Evolutionary conservation across 2,329 filamentous ascomycete species (phyloP).

Genomic region (Colletotrichum aenigma): DNA sequence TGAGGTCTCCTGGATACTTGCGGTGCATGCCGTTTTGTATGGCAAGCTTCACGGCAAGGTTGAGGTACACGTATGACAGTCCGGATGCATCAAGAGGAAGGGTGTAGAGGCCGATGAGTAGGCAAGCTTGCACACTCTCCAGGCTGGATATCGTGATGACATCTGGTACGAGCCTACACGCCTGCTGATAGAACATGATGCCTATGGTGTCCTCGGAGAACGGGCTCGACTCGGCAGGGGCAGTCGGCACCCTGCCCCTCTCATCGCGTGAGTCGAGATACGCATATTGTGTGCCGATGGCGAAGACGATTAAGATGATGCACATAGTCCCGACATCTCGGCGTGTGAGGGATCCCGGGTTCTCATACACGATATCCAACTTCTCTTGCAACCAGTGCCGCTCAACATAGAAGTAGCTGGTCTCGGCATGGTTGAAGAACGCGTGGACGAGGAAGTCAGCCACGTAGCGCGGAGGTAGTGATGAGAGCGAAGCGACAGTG

Average conservation of each 20-base stretch:
- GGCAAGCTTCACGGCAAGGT: constrained; percentile 58
- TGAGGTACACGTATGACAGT: constrained; percentile 61
- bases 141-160: constrained; percentile 61
- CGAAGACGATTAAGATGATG: constrained; percentile 50
- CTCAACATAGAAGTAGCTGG: constrained; percentile 54
- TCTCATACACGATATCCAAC: constrained; percentile 45
- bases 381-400: constrained; percentile 44
- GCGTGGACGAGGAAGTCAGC: constrained; percentile 49
- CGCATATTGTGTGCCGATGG: constrained; percentile 56
- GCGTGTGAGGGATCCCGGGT: constrained; percentile 38
- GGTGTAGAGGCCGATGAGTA: constrained; percentile 60
- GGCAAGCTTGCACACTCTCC: constrained; percentile 61
- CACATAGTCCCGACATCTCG: constrained; percentile 47
- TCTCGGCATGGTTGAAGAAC: constrained; percentile 53
- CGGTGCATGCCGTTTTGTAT: constrained; percentile 67
- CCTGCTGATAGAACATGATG: constrained; percentile 60
- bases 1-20: constrained; percentile 48
- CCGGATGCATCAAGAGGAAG: constrained; percentile 61
- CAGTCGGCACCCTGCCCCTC: constrained; percentile 7
- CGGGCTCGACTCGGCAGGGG: constrained; percentile 19
- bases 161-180: constrained; percentile 58
- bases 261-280: constrained; percentile 42
- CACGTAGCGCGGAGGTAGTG: constrained; percentile 49
- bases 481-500: constrained; percentile 40
- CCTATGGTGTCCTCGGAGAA: constrained; percentile 58